Evolutionary conservation across 805 yeast genomes (phyloP).

Genomic region (Sugiyamaella boreocaroliniensis): DNA sequence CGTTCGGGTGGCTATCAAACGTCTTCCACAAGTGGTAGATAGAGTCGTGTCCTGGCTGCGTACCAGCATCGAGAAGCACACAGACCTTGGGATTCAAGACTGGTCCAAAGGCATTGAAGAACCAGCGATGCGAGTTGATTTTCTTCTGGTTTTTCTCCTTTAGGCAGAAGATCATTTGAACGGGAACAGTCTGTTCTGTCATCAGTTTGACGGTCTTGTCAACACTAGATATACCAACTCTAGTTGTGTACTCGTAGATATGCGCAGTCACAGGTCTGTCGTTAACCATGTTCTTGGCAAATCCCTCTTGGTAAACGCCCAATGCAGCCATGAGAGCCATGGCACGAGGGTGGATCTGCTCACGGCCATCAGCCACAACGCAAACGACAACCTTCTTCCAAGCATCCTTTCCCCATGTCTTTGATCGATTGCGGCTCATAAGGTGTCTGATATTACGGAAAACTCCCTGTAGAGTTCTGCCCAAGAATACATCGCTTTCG

Average conservation of each 20-base stretch:
- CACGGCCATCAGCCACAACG: constrained; percentile 87
- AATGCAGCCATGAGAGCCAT: constrained; percentile 74
- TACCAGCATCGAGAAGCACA: constrained; percentile 87
- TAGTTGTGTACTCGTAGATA: constrained; percentile 87
- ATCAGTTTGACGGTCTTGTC: constrained; percentile 51
- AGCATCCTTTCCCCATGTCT: constrained; percentile 88
- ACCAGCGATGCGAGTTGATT: constrained; percentile 96
- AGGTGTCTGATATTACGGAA: constrained; percentile 80
- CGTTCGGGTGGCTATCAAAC: constrained; percentile 64
- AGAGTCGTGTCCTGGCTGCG: constrained; percentile 79
- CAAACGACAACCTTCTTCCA: constrained; percentile 93
- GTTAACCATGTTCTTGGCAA: constrained; percentile 86
- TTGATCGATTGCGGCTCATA: constrained; percentile 52
- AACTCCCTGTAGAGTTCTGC: constrained; percentile 82
- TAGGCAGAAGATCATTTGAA: constrained; percentile 81
- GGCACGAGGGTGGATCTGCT: constrained; percentile 71
- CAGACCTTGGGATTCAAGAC: constrained; percentile 76
- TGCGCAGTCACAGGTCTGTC: constrained; percentile 78
- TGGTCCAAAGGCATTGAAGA: constrained; percentile 86
- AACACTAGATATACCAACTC: constrained; percentile 73
- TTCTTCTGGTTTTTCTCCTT: constrained; percentile 86
- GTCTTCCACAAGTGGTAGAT: constrained; percentile 86
- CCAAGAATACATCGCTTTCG: constrained; percentile 76
- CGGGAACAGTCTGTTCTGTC: constrained; percentile 64
- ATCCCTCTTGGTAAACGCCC: constrained; percentile 93